Percentiles rank a stretch among this genome's conserved stretches.
phyloP scores from a whole-genome alignment of 306 rosid species.

The Quercus mongolica region DNA sequence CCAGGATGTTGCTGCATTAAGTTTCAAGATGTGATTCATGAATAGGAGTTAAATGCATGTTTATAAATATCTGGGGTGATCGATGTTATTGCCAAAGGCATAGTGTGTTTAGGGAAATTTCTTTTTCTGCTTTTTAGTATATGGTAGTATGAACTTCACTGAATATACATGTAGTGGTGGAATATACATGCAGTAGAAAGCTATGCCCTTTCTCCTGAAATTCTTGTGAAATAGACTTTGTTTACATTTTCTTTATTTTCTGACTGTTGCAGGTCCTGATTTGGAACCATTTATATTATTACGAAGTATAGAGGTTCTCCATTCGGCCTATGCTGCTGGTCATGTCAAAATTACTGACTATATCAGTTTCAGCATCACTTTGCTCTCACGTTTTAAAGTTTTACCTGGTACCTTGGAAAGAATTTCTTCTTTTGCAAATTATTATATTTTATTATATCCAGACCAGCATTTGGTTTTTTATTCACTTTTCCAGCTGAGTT shows the following conservation, averaged over 20 bases:
- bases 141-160: background rate
- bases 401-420: conserved; percentile 45
- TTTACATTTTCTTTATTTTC: conserved; percentile 5
- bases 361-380: conserved; percentile 63
- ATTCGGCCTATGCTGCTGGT: conserved; percentile 62
- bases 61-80: background rate
- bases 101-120: background rate
- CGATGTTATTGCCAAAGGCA: background rate
- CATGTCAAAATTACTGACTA: conserved; percentile 50
- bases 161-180: background rate
- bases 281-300: conserved; percentile 49
- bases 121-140: background rate
- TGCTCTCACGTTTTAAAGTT: conserved; percentile 57
- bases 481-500: background rate
- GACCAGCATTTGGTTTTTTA: background rate
- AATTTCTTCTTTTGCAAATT: conserved; percentile 5
- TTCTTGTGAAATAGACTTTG: background rate
- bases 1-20: background rate
- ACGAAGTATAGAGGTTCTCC: conserved; percentile 59
- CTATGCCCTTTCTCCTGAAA: background rate
- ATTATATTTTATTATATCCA: conserved; percentile 2
- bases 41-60: background rate
- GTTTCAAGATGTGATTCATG: background rate
- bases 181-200: background rate
- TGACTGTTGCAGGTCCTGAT: conserved; percentile 57